Percentiles rank a stretch among this genome's conserved stretches.
Conservation (phyloP, 2,329 filamentous ascomycete genomes). For the Botrytis elliptica region DNA sequence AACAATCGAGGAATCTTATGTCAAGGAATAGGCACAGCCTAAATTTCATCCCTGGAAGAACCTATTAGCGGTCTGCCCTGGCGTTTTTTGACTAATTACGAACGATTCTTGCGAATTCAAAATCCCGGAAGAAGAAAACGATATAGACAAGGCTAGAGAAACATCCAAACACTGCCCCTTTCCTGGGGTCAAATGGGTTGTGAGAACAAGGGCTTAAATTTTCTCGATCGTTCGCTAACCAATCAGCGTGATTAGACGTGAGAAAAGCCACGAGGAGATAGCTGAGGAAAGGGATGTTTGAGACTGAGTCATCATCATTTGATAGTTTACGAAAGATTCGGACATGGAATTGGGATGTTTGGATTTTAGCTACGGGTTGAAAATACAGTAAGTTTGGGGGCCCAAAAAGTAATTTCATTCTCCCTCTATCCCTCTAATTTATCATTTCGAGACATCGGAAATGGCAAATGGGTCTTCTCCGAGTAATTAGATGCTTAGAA, state of each 20-base stretch:
- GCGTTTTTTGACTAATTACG: neutral
- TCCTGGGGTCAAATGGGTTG: neutral
- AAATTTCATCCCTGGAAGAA: neutral
- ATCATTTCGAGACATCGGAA: neutral
- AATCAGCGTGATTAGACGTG: neutral
- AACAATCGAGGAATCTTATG: neutral
- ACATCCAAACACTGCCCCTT: slow-evolving; percentile 5
- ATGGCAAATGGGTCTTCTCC: neutral
- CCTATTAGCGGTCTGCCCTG: neutral
- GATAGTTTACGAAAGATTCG: neutral
- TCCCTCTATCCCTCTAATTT: neutral
- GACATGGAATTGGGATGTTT: neutral
- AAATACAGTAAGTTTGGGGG: slow-evolving; percentile 7
- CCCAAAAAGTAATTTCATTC: neutral
- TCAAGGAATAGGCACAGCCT: neutral
- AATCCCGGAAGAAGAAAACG: neutral
- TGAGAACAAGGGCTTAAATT: neutral
- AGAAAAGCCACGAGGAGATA: neutral
- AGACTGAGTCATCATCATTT: slow-evolving; percentile 15
- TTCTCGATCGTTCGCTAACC: neutral
- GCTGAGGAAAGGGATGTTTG: slow-evolving; percentile 1
- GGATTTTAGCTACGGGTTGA: neutral
- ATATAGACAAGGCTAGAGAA: slow-evolving; percentile 10
- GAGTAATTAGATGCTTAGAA: neutral
- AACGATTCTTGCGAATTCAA: neutral